Conservation (phyloP, 1,139 yeast species). For the Kodamaea arcana region DNA sequence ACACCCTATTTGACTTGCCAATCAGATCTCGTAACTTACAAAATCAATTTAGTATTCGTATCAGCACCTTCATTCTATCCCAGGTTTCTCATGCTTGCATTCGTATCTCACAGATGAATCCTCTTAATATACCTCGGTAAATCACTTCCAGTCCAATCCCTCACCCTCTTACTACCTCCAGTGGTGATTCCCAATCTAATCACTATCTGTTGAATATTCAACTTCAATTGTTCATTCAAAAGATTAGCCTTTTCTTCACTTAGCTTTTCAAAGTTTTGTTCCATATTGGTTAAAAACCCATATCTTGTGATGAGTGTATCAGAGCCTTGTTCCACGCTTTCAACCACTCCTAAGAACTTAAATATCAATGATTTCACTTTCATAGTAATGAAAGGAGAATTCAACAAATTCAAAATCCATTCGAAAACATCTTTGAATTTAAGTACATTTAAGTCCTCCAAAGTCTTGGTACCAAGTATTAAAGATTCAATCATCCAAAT, state of each 20-base stretch:
- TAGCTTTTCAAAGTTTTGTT: constrained; percentile 29
- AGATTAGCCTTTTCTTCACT: constrained; percentile 7
- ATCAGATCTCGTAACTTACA: too few species aligned
- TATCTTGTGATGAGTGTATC: constrained; percentile 59
- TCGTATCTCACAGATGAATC: too few species aligned
- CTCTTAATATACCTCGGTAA: constrained; percentile 41
- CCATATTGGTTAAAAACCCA: constrained; percentile 52
- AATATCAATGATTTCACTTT: constrained; percentile 38
- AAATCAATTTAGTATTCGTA: too few species aligned
- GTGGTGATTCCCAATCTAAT: constrained; percentile 42
- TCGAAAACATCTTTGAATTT: constrained; percentile 58
- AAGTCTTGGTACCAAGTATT: constrained; percentile 40
- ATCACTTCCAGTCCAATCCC: constrained; percentile 60
- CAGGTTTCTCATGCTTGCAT: too few species aligned
- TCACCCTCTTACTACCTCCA: constrained; percentile 48
- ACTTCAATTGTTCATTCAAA: constrained; percentile 30
- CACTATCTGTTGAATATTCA: constrained; percentile 46
- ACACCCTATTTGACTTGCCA: too few species aligned
- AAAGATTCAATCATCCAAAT: constrained; percentile 62
- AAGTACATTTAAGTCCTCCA: constrained; percentile 50
- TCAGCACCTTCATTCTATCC: too few species aligned
- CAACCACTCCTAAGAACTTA: constrained; percentile 46
- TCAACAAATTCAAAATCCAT: constrained; percentile 55
- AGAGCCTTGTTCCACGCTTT: constrained; percentile 57
- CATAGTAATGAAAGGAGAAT: constrained; percentile 44